These are phyloP conservation scores for Malus hybrid DNA, from an alignment of 331 rosid genomes.

Conservation along the genomic window DNA sequence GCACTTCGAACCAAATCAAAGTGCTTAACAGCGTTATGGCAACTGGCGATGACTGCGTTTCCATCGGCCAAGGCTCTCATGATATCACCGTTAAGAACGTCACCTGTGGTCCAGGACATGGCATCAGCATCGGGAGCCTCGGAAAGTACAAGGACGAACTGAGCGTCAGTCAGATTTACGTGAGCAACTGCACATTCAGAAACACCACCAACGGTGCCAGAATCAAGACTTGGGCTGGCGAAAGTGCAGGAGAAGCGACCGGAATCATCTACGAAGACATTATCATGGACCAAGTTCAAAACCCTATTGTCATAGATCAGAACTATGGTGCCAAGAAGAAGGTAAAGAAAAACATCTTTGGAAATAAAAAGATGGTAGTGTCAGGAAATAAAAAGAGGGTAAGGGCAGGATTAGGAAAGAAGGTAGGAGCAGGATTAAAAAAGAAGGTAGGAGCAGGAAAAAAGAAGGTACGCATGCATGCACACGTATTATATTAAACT, in stretches of 20 bases:
- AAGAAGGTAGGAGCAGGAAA: too few species aligned
- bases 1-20: conserved; percentile 16
- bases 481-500: too few species aligned
- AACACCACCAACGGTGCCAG: conserved; percentile 62
- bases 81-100: conserved; percentile 17
- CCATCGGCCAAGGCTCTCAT: conserved; percentile 38
- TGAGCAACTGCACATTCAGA: conserved; percentile 41
- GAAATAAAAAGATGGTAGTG: too few species aligned
- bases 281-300: conserved; percentile 30
- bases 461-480: too few species aligned
- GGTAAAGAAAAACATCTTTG: not conserved
- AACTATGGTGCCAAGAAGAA: conserved; percentile 24
- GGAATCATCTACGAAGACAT: conserved; percentile 35
- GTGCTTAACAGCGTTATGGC: conserved; percentile 26
- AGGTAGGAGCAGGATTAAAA: too few species aligned
- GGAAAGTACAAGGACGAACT: conserved; percentile 46
- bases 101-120: conserved; percentile 77
- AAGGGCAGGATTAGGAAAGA: too few species aligned
- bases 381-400: too few species aligned
- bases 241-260: conserved; percentile 22
- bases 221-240: conserved; percentile 49
- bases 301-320: conserved; percentile 65
- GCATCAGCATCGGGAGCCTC: conserved; percentile 70
- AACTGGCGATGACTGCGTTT: conserved; percentile 73
- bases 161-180: conserved; percentile 25